Conservation (phyloP, 345 rosid genomes). For the Acer negundo region DNA sequence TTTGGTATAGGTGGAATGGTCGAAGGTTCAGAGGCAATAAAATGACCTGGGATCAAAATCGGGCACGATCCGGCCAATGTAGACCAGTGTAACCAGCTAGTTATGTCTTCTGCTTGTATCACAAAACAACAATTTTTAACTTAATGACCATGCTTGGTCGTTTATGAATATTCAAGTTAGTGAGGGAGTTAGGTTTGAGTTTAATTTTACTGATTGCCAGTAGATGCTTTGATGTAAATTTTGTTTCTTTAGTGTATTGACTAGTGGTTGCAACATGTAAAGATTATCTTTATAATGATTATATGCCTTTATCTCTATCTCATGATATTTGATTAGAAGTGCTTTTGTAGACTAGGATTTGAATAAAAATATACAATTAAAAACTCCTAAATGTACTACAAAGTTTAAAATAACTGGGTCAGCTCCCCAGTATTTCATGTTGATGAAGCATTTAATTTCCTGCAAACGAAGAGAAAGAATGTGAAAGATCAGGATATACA, state of each 20-base stretch:
- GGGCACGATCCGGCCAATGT: conserved; percentile 17
- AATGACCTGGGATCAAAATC: conserved; percentile 26
- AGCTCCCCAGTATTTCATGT: conserved; percentile 2
- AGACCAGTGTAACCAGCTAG: background rate
- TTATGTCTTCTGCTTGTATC: conserved; percentile 6
- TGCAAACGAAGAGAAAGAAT: conserved; percentile 26
- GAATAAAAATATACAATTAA: no score
- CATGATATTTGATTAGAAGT: background rate
- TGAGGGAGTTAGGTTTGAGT: conserved; percentile 18
- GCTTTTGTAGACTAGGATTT: background rate
- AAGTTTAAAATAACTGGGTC: background rate
- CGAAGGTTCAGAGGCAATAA: conserved; percentile 37
- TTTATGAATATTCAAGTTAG: background rate
- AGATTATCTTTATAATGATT: background rate
- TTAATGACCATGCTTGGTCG: conserved; percentile 17
- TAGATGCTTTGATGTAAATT: conserved; percentile 27
- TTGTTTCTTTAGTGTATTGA: conserved; percentile 6
- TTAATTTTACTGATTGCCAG: conserved; percentile 3
- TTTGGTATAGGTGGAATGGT: conserved; percentile 32
- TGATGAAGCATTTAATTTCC: conserved; percentile 19
- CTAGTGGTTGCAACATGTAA: conserved; percentile 20
- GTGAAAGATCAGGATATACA: conserved; percentile 22
- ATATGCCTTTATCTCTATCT: background rate
- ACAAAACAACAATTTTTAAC: background rate
- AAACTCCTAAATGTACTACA: background rate